These are phyloP conservation scores for Lecanosticta acicola DNA, from an alignment of 2,329 filamentous ascomycete species.

Conservation along the genomic window DNA sequence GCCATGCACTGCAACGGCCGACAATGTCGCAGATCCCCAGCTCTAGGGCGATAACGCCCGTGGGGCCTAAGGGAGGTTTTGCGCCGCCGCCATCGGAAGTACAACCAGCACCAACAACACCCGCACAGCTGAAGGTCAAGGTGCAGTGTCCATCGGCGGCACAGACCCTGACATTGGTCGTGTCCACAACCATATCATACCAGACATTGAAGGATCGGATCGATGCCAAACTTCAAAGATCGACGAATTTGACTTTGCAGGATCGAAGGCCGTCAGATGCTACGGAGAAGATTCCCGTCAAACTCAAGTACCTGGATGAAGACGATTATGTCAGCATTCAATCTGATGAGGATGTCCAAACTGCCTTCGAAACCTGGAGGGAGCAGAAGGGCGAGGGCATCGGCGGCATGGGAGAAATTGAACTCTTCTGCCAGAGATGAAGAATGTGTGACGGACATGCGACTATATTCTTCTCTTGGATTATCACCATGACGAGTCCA, in stretches of 20 bases:
- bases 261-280: slow-evolving; percentile 47
- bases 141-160: slow-evolving; percentile 74
- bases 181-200: slow-evolving; percentile 90
- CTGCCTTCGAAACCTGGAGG: slow-evolving; percentile 90
- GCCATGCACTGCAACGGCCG: slow-evolving; percentile 13
- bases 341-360: slow-evolving; percentile 92
- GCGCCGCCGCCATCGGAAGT: slow-evolving; percentile 12
- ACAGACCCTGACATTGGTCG: slow-evolving; percentile 92
- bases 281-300: slow-evolving; percentile 51
- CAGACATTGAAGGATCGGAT: slow-evolving; percentile 91
- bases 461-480: background rate
- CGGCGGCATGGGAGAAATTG: slow-evolving; percentile 77
- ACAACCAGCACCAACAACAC: slow-evolving; percentile 41
- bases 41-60: slow-evolving; percentile 37
- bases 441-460: background rate
- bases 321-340: slow-evolving; percentile 90
- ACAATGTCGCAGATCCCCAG: slow-evolving; percentile 18
- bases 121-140: slow-evolving; percentile 85
- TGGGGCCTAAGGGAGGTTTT: slow-evolving; percentile 26
- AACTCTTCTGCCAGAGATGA: slow-evolving; percentile 67
- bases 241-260: slow-evolving; percentile 77
- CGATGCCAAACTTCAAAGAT: slow-evolving; percentile 85
- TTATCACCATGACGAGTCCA: background rate
- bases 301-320: slow-evolving; percentile 87
- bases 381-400: slow-evolving; percentile 62